These are phyloP conservation scores for Rubia tinctorum DNA, from an alignment of 305 asterid genomes.

Conservation along the genomic window DNA sequence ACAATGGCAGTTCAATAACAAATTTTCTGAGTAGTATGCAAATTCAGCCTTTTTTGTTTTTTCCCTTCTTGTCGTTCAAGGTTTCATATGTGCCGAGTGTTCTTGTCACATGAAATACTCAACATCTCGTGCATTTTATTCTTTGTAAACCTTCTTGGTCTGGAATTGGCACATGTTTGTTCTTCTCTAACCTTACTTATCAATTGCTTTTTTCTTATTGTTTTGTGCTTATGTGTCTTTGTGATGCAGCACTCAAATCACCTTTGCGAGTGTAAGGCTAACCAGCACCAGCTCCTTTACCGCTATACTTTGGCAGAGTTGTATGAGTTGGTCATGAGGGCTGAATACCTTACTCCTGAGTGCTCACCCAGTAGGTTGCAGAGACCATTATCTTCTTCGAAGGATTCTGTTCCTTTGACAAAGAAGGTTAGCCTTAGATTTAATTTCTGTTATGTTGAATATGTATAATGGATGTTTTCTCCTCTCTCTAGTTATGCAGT, in stretches of 20 bases:
- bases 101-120: not conserved
- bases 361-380: slow-evolving; percentile 37
- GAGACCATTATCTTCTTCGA: slow-evolving; percentile 35
- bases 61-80: not conserved
- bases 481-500: not conserved
- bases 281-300: slow-evolving; percentile 64
- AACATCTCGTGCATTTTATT: not conserved
- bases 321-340: slow-evolving; percentile 53
- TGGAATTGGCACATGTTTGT: slow-evolving; percentile 6
- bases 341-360: slow-evolving; percentile 34
- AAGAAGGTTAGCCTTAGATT: slow-evolving; percentile 54
- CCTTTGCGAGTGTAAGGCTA: slow-evolving; percentile 89
- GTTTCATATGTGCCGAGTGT: not conserved
- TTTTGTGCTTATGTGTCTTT: not conserved
- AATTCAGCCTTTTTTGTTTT: not conserved
- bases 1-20: no score
- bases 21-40: not conserved
- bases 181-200: not conserved
- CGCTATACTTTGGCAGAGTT: slow-evolving; percentile 84
- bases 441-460: not conserved
- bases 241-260: slow-evolving; percentile 85
- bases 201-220: slow-evolving; percentile 10
- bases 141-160: not conserved
- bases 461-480: not conserved
- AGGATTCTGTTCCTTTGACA: slow-evolving; percentile 39